These are phyloP conservation scores for Spergularia bocconei DNA, from an alignment of 148 eudicot species.

Conservation along the genomic window DNA sequence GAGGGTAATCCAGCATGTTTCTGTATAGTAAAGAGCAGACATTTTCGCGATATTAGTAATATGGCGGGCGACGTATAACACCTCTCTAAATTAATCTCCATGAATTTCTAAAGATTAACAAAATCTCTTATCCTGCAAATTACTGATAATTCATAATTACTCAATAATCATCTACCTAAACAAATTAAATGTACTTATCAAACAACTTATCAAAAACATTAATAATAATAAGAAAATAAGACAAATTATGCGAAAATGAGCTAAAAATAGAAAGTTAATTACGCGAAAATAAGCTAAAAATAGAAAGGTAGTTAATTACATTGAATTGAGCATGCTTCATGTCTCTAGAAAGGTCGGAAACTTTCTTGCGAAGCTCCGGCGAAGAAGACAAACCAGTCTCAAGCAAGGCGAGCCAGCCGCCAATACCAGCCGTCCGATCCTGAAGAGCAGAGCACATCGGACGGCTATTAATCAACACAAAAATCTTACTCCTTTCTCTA, in stretches of 20 bases:
- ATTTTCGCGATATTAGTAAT: too few relatives aligned
- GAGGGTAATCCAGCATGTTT: neutral
- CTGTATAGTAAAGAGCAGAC: slow-evolving; percentile 5
- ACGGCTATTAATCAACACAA: slow-evolving; percentile 49
- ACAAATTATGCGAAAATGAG: neutral
- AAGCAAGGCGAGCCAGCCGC: slow-evolving; percentile 65
- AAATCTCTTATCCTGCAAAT: slow-evolving; percentile 2
- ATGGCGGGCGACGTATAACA: too few relatives aligned
- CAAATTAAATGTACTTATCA: too few relatives aligned
- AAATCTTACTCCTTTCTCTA: slow-evolving; percentile 49
- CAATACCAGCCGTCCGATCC: slow-evolving; percentile 51
- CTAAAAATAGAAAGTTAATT: neutral
- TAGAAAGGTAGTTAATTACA: slow-evolving; percentile 18
- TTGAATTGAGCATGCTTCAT: slow-evolving; percentile 60
- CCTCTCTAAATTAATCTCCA: neutral
- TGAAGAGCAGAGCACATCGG: slow-evolving; percentile 38
- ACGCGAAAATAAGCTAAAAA: neutral
- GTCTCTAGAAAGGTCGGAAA: slow-evolving; percentile 54
- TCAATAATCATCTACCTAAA: neutral
- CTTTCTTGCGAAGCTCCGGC: slow-evolving; percentile 49
- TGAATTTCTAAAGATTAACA: neutral
- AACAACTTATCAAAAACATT: too few relatives aligned
- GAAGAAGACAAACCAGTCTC: slow-evolving; percentile 33
- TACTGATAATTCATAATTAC: neutral
- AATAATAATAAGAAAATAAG: too few relatives aligned